These are phyloP conservation scores for Cystofilobasidium capitatum DNA, from an alignment of 768 basidiomycete genomes.

Conservation along the genomic window DNA sequence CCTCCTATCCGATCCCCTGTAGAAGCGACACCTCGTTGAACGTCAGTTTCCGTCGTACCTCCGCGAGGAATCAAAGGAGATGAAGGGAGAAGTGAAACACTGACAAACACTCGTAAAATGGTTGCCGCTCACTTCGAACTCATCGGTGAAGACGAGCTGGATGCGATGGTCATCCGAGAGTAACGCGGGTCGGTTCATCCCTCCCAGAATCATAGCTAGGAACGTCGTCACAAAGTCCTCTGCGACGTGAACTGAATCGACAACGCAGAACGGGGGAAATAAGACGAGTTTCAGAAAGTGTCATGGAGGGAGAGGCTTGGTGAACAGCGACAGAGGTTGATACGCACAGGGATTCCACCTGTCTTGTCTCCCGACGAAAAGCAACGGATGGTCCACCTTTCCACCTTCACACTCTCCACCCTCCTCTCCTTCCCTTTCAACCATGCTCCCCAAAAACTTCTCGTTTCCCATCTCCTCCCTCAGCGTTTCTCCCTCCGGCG, in stretches of 20 bases:
- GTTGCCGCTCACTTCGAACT: slow-evolving; percentile 33
- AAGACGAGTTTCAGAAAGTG: no score
- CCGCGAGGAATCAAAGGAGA: no score
- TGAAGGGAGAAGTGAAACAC: not conserved
- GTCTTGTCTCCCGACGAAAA: not conserved
- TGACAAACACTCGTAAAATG: slow-evolving; percentile 34
- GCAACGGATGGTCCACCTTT: not conserved
- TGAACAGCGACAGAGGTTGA: not conserved
- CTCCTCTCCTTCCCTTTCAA: not conserved
- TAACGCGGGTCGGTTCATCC: slow-evolving; percentile 25
- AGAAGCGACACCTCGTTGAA: not conserved
- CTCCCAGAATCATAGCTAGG: slow-evolving; percentile 32
- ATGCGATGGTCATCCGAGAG: slow-evolving; percentile 28
- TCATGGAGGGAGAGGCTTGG: not conserved
- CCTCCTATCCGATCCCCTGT: slow-evolving; percentile 35
- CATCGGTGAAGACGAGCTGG: slow-evolving; percentile 35
- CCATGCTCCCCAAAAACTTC: not conserved
- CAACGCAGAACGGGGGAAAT: not conserved
- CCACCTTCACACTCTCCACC: not conserved
- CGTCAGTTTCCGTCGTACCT: no score
- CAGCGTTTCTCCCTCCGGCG: not conserved
- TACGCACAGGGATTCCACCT: not conserved
- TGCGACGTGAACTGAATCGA: slow-evolving; percentile 31
- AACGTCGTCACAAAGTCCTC: slow-evolving; percentile 38
- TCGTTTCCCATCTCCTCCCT: not conserved